Base-by-base conservation (phyloP, 1,284 basidiomycete genomes). In the Microbotryum scabiosae region DNA sequence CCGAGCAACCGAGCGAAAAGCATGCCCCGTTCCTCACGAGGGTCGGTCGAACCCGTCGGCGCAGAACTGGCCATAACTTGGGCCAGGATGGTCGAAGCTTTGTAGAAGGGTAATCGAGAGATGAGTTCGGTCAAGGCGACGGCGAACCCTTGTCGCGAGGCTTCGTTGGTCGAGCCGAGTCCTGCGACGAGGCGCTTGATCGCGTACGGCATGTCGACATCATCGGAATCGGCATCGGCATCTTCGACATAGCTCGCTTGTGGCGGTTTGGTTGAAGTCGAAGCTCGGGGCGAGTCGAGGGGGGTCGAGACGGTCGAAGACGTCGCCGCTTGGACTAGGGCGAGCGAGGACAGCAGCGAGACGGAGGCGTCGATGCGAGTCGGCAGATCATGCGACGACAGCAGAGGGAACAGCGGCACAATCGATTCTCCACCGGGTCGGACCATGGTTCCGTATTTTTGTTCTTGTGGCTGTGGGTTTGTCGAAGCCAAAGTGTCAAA, bases 1-100 rank as follows among this genome's bases (percentile, higher is more conserved):
- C 94, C 94, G 74, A 97, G 97, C 21, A 98, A 78, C 45, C 90
- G 84, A 20, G 91, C 93, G 73, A 98, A 97, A 62, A 92, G 81
- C 59, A 88, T 78, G 74, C 97, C 94, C 63, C 93, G 85, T 75
- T 92, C 87, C 75, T 97, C 94, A 71, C 64, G 57, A 3, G 57
- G 26, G 36, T 68, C 68, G 25, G 57, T 45, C n/a, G 61, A 58
- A 1, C 54, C 52, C 21, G 51, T 57, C 16, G 54, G 58, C 32
- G 65, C 58, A n/a, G 67, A 63, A 36, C 56, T 14, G 16, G 88
- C 84, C 47, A 85, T 71, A 48, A 94, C 77, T 46, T 92, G 79
- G 9, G 81, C 79, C n/a, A 88, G 71, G 26, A 92, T 84, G 70
- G 90, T 86, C 0, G 81, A 73, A 63, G 87, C 86, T 9, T 86